Evolutionary conservation across 257 asterid species (phyloP).

Genomic region (Petunia axillaris): DNA sequence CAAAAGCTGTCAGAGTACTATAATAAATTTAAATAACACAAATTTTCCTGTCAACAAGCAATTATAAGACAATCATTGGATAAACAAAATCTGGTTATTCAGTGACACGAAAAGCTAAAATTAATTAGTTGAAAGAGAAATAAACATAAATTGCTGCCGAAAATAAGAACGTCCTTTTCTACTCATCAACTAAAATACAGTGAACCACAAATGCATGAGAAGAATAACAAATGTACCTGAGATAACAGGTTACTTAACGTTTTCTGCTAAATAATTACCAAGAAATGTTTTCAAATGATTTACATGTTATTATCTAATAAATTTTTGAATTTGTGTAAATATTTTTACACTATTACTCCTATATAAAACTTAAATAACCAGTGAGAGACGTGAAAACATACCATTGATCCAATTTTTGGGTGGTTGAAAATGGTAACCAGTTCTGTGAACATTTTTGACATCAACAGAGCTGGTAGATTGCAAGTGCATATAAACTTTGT

Average conservation of each 20-base stretch:
- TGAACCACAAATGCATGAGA: background rate
- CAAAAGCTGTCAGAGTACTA: background rate
- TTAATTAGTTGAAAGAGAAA: background rate
- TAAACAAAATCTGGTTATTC: background rate
- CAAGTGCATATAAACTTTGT: conserved; percentile 26
- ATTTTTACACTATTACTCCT: too few species aligned
- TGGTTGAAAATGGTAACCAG: conserved; percentile 69
- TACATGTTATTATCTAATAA: too few species aligned
- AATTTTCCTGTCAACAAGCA: background rate
- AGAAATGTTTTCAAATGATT: too few species aligned
- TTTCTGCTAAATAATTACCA: too few species aligned
- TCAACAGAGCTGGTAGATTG: conserved; percentile 21
- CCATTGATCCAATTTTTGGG: conserved; percentile 63
- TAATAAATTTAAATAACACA: background rate
- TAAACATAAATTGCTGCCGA: background rate
- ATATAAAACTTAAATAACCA: too few species aligned
- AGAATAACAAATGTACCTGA: background rate
- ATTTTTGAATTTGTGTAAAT: too few species aligned
- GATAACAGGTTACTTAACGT: too few species aligned
- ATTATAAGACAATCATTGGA: background rate
- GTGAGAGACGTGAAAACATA: conserved; percentile 18
- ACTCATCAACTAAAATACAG: background rate
- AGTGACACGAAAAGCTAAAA: background rate
- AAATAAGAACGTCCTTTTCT: background rate
- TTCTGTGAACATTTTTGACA: conserved; percentile 39